Percentiles rank a stretch among this genome's conserved stretches.
These are phyloP conservation scores for Aspergillus piperis DNA, from an alignment of 2,329 filamentous ascomycete genomes.

Conservation along the genomic window DNA sequence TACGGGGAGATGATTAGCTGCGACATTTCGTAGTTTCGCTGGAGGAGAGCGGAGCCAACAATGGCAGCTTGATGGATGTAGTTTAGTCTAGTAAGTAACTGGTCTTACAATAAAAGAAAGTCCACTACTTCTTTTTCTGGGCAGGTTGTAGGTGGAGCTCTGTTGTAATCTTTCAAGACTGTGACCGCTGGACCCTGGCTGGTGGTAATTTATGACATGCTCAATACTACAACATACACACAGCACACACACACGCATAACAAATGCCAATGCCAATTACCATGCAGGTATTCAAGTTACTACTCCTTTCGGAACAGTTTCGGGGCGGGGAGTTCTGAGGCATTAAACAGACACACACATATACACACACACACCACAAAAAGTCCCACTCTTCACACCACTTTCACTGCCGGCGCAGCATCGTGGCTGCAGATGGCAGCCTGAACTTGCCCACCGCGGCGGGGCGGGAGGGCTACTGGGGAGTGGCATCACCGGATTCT, in stretches of 20 bases:
- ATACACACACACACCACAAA: no score
- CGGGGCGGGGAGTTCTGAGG: not conserved
- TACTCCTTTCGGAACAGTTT: not conserved
- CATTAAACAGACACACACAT: not conserved
- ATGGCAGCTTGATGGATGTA: not conserved
- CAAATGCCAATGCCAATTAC: not conserved
- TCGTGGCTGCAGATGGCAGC: constrained; percentile 11
- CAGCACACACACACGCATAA: not conserved
- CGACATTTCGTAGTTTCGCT: not conserved
- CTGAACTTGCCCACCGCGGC: constrained; percentile 6
- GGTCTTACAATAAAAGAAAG: no score
- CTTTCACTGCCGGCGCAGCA: not conserved
- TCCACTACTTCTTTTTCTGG: no score
- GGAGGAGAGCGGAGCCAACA: constrained; percentile 3
- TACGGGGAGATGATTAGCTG: constrained; percentile 1
- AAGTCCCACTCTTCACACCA: not conserved
- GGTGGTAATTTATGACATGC: not conserved
- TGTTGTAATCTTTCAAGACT: not conserved
- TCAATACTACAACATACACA: not conserved
- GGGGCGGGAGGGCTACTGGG: constrained; percentile 7
- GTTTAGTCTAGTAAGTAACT: no score
- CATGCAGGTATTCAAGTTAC: not conserved
- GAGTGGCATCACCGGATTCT: not conserved
- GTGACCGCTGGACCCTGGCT: constrained; percentile 2
- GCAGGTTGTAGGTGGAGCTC: not conserved